These are phyloP conservation scores for Epichloe brachyelytri DNA, from an alignment of 2,329 filamentous ascomycete species.

Conservation along the genomic window DNA sequence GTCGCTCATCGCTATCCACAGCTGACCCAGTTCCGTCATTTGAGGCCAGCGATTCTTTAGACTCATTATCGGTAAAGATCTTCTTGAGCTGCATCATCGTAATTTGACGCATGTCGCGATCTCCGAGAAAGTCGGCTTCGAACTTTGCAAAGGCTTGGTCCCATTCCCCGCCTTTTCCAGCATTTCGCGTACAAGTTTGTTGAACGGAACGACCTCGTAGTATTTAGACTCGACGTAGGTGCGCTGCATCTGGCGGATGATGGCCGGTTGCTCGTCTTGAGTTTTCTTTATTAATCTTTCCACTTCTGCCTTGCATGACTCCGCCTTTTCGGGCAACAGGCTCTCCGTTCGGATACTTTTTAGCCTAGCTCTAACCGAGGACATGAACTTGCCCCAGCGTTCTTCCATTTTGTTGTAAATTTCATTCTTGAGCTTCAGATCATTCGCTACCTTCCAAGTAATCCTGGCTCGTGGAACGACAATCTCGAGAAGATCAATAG, in stretches of 20 bases:
- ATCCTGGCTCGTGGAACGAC: conserved; percentile 81
- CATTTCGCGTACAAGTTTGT: conserved; percentile 76
- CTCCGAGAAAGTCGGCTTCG: conserved; percentile 84
- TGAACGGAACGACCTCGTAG: conserved; percentile 92
- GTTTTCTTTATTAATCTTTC: conserved; percentile 66
- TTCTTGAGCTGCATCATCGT: conserved; percentile 89
- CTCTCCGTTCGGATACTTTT: conserved; percentile 86
- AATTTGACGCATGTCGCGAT: conserved; percentile 88
- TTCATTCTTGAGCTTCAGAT: conserved; percentile 85
- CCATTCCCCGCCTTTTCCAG: conserved; percentile 88
- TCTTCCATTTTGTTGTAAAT: conserved; percentile 72
- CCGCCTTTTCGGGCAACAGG: conserved; percentile 74
- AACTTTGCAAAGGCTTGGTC: conserved; percentile 83
- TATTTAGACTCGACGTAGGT: conserved; percentile 91
- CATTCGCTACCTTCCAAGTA: conserved; percentile 96
- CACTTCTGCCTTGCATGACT: conserved; percentile 70
- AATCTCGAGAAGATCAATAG: conserved; percentile 85
- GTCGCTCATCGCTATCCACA: conserved; percentile 35
- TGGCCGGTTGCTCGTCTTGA: conserved; percentile 65
- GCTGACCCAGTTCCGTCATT: conserved; percentile 52
- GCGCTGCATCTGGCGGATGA: conserved; percentile 70
- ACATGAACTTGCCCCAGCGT: conserved; percentile 74
- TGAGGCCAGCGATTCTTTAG: conserved; percentile 58
- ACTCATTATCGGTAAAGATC: conserved; percentile 85
- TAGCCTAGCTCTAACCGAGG: conserved; percentile 70